These are phyloP conservation scores for Funneliformis caledonium DNA, from an alignment of 371 early-diverging fungal genomes.

Conservation along the genomic window DNA sequence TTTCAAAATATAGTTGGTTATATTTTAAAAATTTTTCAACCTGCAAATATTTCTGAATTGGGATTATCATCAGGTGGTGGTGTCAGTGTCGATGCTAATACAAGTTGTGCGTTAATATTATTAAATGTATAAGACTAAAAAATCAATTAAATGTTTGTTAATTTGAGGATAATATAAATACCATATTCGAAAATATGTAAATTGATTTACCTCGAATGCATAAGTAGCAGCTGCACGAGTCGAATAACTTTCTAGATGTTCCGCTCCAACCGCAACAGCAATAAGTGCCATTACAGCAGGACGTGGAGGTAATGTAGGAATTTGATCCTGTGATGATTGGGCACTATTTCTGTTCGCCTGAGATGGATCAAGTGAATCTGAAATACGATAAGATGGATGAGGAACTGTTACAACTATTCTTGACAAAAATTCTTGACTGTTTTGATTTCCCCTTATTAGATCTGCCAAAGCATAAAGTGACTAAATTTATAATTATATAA, in stretches of 20 bases:
- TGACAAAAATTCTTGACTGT: constrained; percentile 75
- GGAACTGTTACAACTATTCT: constrained; percentile 53
- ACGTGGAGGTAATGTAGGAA: constrained; percentile 48
- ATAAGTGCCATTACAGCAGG: constrained; percentile 68
- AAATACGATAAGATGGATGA: constrained; percentile 42
- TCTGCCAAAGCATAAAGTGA: constrained; percentile 86
- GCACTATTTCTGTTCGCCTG: background rate
- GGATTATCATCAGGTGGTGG: constrained; percentile 76
- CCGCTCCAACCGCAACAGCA: constrained; percentile 60
- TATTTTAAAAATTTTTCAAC: constrained; percentile 6
- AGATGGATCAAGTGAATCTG: constrained; percentile 41
- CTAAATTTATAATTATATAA: constrained; percentile 62
- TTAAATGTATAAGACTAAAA: constrained; percentile 68
- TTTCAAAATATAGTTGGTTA: background rate
- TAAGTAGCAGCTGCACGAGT: constrained; percentile 79
- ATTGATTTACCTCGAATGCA: constrained; percentile 60
- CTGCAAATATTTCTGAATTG: constrained; percentile 43
- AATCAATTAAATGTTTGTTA: background rate
- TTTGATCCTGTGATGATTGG: background rate
- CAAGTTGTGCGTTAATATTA: constrained; percentile 86
- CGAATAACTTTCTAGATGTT: constrained; percentile 57
- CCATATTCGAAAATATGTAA: background rate
- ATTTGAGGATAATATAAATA: background rate
- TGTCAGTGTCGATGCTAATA: constrained; percentile 82
- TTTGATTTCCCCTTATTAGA: constrained; percentile 72